Evolutionary conservation across 371 early-diverging fungal species (phyloP).

Genomic region (Apophysomyces trapeziformis): DNA sequence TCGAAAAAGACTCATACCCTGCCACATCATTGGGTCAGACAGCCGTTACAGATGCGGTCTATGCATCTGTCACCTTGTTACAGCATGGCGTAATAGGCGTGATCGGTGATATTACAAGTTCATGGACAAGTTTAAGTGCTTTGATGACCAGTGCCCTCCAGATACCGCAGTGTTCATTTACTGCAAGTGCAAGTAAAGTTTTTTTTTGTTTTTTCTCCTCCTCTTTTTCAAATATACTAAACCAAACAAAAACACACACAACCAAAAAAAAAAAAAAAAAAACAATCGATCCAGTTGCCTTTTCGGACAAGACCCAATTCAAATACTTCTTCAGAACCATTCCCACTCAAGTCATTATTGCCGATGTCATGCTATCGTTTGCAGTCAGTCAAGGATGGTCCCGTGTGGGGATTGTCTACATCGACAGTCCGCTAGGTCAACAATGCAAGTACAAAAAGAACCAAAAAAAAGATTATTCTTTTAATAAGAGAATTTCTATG

Average conservation of each 20-base stretch:
- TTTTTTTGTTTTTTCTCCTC: not conserved
- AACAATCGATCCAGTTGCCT: slow-evolving; percentile 28
- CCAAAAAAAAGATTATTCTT: too few relatives aligned
- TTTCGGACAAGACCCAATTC: slow-evolving; percentile 50
- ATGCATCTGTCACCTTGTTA: slow-evolving; percentile 59
- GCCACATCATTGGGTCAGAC: slow-evolving; percentile 47
- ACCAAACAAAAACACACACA: not conserved
- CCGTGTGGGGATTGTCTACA: slow-evolving; percentile 50
- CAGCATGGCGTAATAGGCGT: slow-evolving; percentile 61
- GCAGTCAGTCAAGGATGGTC: slow-evolving; percentile 51
- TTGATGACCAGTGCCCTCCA: slow-evolving; percentile 57
- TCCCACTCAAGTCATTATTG: slow-evolving; percentile 48
- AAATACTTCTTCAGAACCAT: slow-evolving; percentile 61
- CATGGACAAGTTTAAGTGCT: slow-evolving; percentile 57
- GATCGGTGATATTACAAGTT: slow-evolving; percentile 60
- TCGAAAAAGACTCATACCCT: slow-evolving; percentile 67
- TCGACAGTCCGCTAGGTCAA: slow-evolving; percentile 53
- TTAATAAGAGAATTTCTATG: too few relatives aligned
- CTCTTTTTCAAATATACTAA: not conserved
- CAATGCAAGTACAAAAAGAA: slow-evolving; percentile 34
- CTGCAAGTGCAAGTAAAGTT: slow-evolving; percentile 47
- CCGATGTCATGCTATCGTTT: slow-evolving; percentile 53
- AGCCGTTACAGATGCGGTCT: slow-evolving; percentile 60
- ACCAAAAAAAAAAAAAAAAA: too few relatives aligned
- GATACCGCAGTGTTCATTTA: slow-evolving; percentile 61